Base-by-base conservation (phyloP, 192 early-diverging fungal genomes). In the Cladochytrium replicatum region DNA sequence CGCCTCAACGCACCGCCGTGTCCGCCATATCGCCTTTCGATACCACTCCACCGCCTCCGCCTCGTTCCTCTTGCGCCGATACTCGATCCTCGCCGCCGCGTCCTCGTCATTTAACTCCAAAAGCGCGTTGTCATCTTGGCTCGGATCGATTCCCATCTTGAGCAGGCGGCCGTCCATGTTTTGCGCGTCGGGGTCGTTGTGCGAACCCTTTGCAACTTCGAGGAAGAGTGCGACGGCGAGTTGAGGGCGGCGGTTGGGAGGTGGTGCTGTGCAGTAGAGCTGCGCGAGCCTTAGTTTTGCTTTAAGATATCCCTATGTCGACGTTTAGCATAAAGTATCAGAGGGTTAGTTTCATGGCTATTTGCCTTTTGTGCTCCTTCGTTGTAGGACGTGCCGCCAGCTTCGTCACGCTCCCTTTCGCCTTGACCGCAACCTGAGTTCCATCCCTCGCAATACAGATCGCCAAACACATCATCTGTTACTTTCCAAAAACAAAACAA, bases 151-250 rank as follows among this genome's bases (percentile, higher is more conserved):
- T 2, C 74, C 74, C 19, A 63, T 13, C 43, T 72, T 65, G 11
- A 52, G 41, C 52, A 71, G 32, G 34, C 72, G 55, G n/a, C 74
- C 74, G 28, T 70, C 53, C 31, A 73, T 46, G 41, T 60, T 70
- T 32, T 71, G 57, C 6, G 74, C 74, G 6, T 73, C 67, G 8
- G 67, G 27, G 37, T 50, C 41, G 41, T n/a, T 22, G 13, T 22
- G n/a, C 41, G 7, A 22, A 19, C 22, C 6, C 22, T 9, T 34
- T 4, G 58, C 61, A 2, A 63, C 68, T 25, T 34, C 37, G 26
- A 43, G 34, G 3, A 70, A 34, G 29, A 66, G 48, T 8, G 46
- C 29, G 8, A 52, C 11, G 2, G 66, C 66, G 6, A 50, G 32
- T 27, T 44, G 32, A 37, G 52, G 37, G 26, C 60, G 44, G 7